Evolutionary conservation across 495 filamentous ascomycete genomes (phyloP).

Genomic region (Chaetomium cochliodes): DNA sequence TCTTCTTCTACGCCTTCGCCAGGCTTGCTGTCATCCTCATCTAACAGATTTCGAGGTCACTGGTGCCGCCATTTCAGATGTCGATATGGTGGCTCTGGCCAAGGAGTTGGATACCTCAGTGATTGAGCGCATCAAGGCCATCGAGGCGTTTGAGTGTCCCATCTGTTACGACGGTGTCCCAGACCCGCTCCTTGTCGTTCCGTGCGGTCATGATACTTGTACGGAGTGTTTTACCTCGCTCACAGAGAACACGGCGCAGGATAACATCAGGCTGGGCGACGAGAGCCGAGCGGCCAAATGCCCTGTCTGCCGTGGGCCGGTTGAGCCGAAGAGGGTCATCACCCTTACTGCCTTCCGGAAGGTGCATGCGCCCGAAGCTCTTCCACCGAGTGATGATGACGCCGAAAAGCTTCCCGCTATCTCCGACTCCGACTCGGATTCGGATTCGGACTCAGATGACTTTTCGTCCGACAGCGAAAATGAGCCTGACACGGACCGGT

Average conservation of each 20-base stretch:
- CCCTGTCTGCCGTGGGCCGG: conserved; percentile 67
- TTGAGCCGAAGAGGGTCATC: conserved; percentile 68
- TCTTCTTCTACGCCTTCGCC: conserved; percentile 82
- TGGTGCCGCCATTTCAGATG: conserved; percentile 45
- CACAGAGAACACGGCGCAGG: conserved; percentile 52
- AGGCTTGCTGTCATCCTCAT: conserved; percentile 90
- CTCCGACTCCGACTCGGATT: conserved; percentile 36
- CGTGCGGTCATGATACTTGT: conserved; percentile 84
- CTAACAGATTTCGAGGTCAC: conserved; percentile 71
- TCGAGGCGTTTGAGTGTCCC: conserved; percentile 64
- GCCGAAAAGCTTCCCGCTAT: conserved; percentile 21
- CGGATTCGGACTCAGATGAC: conserved; percentile 35
- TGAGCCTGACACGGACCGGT: conserved; percentile 40
- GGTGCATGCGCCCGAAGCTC: conserved; percentile 60
- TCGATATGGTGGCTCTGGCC: conserved; percentile 65
- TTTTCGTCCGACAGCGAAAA: conserved; percentile 13
- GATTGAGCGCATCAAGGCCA: conserved; percentile 64
- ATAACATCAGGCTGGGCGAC: conserved; percentile 56
- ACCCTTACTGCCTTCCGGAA: conserved; percentile 72
- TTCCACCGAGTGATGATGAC: conserved; percentile 4
- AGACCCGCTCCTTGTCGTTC: conserved; percentile 76
- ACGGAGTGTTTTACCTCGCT: conserved; percentile 74
- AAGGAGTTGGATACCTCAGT: conserved; percentile 59
- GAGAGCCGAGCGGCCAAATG: conserved; percentile 64
- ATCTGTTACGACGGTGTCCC: conserved; percentile 75